Base-by-base conservation (phyloP, 257 asterid species). In the Solanum etuberosum region DNA sequence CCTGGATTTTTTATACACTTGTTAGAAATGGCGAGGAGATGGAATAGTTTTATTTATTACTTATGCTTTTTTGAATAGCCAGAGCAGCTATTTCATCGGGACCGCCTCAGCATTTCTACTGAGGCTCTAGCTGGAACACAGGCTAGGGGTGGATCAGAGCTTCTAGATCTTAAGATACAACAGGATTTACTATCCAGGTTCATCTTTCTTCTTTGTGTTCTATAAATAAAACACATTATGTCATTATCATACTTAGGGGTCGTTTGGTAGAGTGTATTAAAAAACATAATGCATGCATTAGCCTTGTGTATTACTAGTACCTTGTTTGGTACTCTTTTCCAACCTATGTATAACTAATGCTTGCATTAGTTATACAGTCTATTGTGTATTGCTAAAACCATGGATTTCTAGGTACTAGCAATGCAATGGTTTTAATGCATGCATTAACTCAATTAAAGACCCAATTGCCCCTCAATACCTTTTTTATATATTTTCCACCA, bases 91-190 rank as follows among this genome's bases (percentile, higher is more conserved):
- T 97, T 97, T 91, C 92, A 96, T 76, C 93, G 99, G 78, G 86
- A 93, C 73, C 92, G 84, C 86, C 94, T 95, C 83, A 95, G 86
- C 27, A 87, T 97, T 86, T 91, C 84, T 83, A 97, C 99, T 84
- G 99, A 97, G 89, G 99, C 99, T 88, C 92, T 97, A 91, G 99
- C 99, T 86, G 99, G 90, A 91, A 97, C 99, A 46, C 93, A 98
- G 61, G 97, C 96, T 70, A 93, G 99, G 90, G 99, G 99, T 83
- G 92, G 86, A 92, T 90, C 98, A 16, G 95, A 88, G 87, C 83
- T 94, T 88, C 92, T 94, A 10, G 99, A 97, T 92, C 89, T 94
- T 84, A 92, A 94, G 90, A 93, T 95, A 77, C 98, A 97, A 65
- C 93, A 92, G 59, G 98, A 97, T 91, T 94, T 97, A 88, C 98